phyloP scores from a whole-genome alignment of 2,329 filamentous ascomycete species.

The Gaeumannomyces sp. region DNA sequence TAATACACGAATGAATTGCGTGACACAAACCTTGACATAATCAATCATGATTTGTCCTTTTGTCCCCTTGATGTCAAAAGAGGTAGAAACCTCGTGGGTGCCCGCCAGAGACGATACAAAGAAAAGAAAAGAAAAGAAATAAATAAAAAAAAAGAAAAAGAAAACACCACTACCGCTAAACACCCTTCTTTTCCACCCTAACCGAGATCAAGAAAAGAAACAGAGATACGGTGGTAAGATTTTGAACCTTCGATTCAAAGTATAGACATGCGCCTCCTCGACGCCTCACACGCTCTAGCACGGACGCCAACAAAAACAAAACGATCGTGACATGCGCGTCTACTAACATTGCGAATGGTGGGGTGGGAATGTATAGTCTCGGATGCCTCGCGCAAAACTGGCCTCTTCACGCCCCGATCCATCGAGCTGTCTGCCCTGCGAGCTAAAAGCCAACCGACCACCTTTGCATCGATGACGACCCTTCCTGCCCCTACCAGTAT shows the following conservation, averaged over 20 bases:
- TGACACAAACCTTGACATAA: neutral
- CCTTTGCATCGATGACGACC: neutral
- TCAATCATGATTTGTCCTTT: neutral
- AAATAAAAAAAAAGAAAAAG: neutral
- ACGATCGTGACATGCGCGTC: neutral
- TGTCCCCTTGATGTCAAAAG: neutral
- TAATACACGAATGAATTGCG: neutral
- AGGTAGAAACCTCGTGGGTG: neutral
- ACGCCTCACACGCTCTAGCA: neutral
- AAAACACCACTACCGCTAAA: neutral
- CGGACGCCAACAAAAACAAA: neutral
- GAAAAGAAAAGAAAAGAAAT: neutral
- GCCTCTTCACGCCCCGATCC: neutral
- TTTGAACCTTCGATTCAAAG: neutral
- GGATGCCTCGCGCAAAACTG: neutral
- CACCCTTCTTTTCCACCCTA: neutral
- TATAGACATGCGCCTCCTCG: neutral
- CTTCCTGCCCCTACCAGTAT: slow-evolving; percentile 22
- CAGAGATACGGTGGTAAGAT: neutral
- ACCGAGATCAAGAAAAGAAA: neutral
- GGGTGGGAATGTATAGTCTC: neutral
- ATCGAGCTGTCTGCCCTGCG: neutral
- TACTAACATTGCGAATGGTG: neutral
- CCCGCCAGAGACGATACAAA: neutral
- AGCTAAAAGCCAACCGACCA: neutral